Base-by-base conservation (phyloP, 169 alveolate species). In the Babesia gibsoni region DNA sequence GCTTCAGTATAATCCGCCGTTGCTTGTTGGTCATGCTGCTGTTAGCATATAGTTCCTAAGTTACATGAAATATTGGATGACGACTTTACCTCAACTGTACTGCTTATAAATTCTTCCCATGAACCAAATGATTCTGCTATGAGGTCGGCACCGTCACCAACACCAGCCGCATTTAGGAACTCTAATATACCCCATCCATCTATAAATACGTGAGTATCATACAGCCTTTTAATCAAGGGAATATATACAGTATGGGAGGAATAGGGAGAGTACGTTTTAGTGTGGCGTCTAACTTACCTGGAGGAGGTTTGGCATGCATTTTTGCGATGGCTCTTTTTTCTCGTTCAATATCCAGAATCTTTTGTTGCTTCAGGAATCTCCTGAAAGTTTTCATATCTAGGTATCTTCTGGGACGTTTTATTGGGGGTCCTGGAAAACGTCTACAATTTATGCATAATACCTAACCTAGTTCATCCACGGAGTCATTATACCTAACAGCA, bases 141-240 rank as follows among this genome's bases (percentile, higher is more conserved):
- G 45, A 74, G 81, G 23, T 91, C 95, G 22, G 82, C 91, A 30
- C 91, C 89, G 29, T 91, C 95, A 7, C 87, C 91, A 48, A 91
- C 73, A 10, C 80, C 88, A 23, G 91, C 86, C 5, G 83, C 83
- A 46, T 80, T 64, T 22, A 91, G 82, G 65, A 91, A 91, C n/a
- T 81, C 90, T 59, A 50, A 45, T 2, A 91, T 61, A 25, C 67
- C 82, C 95, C 95, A 91, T 12, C 92, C 93, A 36, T 82, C 94
- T 77, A 37, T 49, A 30, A 10, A 41, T 30, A 30, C 14, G 14
- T 16, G 23, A 20, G 7, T 14, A 46, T n/a, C n/a, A n/a, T n/a
- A n/a, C n/a, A n/a, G n/a, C n/a, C n/a, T n/a, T n/a, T n/a, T n/a
- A n/a, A n/a, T n/a, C n/a, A n/a, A n/a, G n/a, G n/a, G n/a, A n/a